phyloP scores from a whole-genome alignment of 306 rosid species.

The Pachyrhizus erosus region DNA sequence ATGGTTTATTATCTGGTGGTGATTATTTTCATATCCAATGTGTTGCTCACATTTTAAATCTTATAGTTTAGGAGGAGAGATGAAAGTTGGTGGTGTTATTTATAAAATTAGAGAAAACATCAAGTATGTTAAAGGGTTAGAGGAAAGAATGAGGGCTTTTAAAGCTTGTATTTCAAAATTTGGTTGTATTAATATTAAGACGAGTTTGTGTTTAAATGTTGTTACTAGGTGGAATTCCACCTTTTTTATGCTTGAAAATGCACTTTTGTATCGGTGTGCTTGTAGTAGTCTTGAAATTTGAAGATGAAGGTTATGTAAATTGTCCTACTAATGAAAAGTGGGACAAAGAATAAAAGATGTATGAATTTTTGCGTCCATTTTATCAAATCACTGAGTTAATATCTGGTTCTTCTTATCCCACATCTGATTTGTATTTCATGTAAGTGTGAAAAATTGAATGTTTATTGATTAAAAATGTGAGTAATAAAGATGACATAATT shows the following conservation, averaged over 20 bases:
- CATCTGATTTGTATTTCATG: not conserved
- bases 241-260: not conserved
- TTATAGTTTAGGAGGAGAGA: not conserved
- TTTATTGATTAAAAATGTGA: too few species aligned
- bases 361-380: not conserved
- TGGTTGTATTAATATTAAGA: too few species aligned
- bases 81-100: not conserved
- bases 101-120: not conserved
- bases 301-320: not conserved
- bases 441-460: not conserved
- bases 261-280: not conserved
- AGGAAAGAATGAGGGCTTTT: not conserved
- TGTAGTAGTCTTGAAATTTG: too few species aligned
- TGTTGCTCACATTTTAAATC: too few species aligned
- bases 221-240: not conserved
- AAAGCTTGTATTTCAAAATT: too few species aligned
- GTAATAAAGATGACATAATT: not conserved
- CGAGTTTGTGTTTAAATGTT: not conserved
- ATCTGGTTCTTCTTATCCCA: not conserved
- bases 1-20: not conserved
- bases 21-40: not conserved
- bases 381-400: not conserved
- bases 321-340: not conserved
- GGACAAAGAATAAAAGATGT: not conserved
- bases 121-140: not conserved